Evolutionary conservation across 768 basidiomycete species (phyloP).

Genomic region (Pleurotus citrinopileatus): DNA sequence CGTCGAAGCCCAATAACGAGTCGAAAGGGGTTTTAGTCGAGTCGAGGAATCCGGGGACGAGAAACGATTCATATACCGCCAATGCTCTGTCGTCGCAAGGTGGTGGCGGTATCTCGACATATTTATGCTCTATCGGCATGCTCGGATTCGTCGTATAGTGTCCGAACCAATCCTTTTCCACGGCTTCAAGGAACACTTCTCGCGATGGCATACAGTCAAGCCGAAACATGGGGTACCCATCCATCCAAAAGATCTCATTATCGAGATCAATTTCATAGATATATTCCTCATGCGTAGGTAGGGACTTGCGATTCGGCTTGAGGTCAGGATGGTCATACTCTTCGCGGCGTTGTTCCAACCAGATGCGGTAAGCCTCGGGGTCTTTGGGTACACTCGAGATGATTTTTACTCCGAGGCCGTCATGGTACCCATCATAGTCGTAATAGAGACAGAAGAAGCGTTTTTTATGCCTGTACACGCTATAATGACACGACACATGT

Average conservation of each 20-base stretch:
- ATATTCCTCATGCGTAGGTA: neutral
- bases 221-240: conserved; percentile 4
- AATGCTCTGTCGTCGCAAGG: neutral
- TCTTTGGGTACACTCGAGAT: neutral
- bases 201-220: conserved; percentile 3
- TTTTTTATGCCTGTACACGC: neutral
- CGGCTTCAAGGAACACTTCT: neutral
- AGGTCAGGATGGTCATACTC: neutral
- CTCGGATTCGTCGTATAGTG: neutral
- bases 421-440: neutral
- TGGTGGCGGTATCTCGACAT: neutral
- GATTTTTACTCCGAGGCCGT: neutral
- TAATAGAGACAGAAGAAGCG: neutral
- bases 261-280: conserved; percentile 10
- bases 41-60: no score
- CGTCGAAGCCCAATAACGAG: no score
- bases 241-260: neutral
- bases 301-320: neutral
- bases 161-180: neutral
- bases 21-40: no score
- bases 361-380: neutral
- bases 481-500: no score
- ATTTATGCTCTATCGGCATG: neutral
- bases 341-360: neutral
- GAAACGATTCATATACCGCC: neutral